Evolutionary conservation across 1,139 yeast genomes (phyloP), one percentile per base, ranked within the genome.

Genomic region (Taphrina confusa): DNA sequence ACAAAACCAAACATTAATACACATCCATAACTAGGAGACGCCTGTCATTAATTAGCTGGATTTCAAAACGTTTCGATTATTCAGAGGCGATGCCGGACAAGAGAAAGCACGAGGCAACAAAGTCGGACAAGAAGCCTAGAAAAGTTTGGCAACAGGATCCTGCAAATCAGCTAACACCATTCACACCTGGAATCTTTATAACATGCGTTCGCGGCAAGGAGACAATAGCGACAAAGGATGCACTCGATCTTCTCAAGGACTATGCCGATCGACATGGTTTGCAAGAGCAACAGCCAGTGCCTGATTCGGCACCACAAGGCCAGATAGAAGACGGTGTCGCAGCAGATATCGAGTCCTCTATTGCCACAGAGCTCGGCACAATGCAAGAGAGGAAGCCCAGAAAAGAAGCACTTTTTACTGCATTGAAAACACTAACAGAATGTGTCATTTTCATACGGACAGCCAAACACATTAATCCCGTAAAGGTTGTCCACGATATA

Each of bases 361-460:
- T 66, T 4, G 56, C 60, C 25, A 62, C 65, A 45, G 68, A 66
- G 46, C 45, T 66, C 11, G 80, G 76, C 27, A 85, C 78, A 18
- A 67, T 88, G 68, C 81, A 83, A 36, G 69, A 72, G 71, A 73
- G 69, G 34, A 73, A 62, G 67, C 66, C 63, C 47, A 65, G 66
- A 18, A 69, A 68, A 57, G 72, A 76, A 27, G 80, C 79, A 30
- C 72, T 82, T 12, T 75, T 90, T 47, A 76, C 78, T 45, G 84
- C 87, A 23, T 78, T 89, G 37, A 87, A 84, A 14, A 72, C 90
- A 50, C 87, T 84, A 25, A 85, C 94, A 69, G 96, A 89, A 71
- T 92, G 98, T 73, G 76, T 76, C 33, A 80, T 90, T 1, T 92
- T 92, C 71, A 82, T 90, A 67, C 86, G 94, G 68, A 82, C 91